Conservation (phyloP, 2,329 filamentous ascomycete genomes). For the Colletotrichum ledebouriae region DNA sequence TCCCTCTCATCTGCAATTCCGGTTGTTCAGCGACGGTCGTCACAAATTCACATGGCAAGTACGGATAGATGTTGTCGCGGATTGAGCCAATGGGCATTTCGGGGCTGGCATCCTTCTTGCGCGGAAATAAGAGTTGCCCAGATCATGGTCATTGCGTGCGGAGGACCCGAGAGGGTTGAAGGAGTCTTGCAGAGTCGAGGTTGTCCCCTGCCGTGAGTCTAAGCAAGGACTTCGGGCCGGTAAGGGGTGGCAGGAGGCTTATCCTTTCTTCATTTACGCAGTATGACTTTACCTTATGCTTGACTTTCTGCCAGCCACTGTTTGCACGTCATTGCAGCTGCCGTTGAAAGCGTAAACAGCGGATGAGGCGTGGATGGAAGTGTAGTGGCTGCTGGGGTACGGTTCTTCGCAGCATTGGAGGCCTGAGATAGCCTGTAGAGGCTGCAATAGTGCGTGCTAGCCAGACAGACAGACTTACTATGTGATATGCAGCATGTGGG, state of each 20-base stretch:
- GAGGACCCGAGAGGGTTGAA: conserved; percentile 15
- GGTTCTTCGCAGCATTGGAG: conserved; percentile 29
- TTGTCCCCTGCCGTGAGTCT: conserved; percentile 9
- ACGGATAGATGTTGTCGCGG: conserved; percentile 14
- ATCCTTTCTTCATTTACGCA: neutral
- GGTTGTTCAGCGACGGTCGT: neutral
- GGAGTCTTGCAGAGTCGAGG: conserved; percentile 22
- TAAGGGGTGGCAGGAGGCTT: conserved; percentile 24
- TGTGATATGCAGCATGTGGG: neutral
- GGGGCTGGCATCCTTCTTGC: conserved; percentile 13
- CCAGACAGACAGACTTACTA: neutral
- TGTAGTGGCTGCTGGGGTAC: conserved; percentile 11
- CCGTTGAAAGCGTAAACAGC: conserved; percentile 4
- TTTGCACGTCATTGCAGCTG: conserved; percentile 26
- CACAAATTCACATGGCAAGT: conserved; percentile 12
- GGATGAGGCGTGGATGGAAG: conserved; percentile 7
- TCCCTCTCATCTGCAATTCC: conserved; percentile 4
- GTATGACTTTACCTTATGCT: conserved; percentile 26
- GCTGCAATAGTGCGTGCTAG: conserved; percentile 4
- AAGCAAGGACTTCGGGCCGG: conserved; percentile 29
- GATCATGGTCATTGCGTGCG: conserved; percentile 17
- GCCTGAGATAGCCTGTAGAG: conserved; percentile 3
- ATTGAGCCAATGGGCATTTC: conserved; percentile 6
- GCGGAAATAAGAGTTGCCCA: conserved; percentile 8
- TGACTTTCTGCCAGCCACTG: conserved; percentile 19